A percentile compares a stretch with the other conserved stretches of the same genome.
These are phyloP conservation scores for Chrysanthemum lavandulifolium DNA, from an alignment of 129 eudicot species.

Conservation along the genomic window DNA sequence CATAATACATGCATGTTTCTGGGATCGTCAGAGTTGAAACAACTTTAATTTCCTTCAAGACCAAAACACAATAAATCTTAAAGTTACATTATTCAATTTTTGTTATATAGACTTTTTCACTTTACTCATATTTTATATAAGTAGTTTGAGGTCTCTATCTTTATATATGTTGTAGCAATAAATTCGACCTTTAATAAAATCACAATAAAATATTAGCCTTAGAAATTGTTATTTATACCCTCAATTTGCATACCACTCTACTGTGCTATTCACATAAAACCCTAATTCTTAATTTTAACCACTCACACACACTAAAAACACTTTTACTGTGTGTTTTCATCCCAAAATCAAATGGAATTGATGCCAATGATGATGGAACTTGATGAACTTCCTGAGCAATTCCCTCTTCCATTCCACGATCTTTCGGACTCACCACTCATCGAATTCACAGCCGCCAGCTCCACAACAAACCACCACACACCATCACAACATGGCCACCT, in stretches of 20 bases:
- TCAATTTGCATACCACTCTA: conserved; percentile 36
- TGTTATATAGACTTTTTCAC: background rate
- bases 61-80: no score
- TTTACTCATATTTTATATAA: no score
- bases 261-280: conserved; percentile 29
- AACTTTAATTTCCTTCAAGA: no score
- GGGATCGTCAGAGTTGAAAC: no score
- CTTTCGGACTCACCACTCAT: conserved; percentile 30
- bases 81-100: background rate
- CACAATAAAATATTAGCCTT: conserved; percentile 22
- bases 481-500: conserved; percentile 28
- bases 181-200: conserved; percentile 23
- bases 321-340: background rate
- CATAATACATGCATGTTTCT: no score
- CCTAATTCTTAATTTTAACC: conserved; percentile 19
- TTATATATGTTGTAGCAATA: conserved; percentile 26
- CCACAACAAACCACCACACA: conserved; percentile 28
- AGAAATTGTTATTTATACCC: conserved; percentile 37
- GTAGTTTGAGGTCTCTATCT: no score
- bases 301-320: conserved; percentile 10
- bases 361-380: conserved; percentile 41
- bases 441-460: conserved; percentile 33
- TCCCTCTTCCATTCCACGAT: conserved; percentile 36
- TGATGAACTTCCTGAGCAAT: conserved; percentile 30
- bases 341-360: conserved; percentile 36